A percentile compares a stretch with the other conserved stretches of the same genome.
Evolutionary conservation across 2,329 filamentous ascomycete species (phyloP).

Genomic region (Microascus cirrosus): DNA sequence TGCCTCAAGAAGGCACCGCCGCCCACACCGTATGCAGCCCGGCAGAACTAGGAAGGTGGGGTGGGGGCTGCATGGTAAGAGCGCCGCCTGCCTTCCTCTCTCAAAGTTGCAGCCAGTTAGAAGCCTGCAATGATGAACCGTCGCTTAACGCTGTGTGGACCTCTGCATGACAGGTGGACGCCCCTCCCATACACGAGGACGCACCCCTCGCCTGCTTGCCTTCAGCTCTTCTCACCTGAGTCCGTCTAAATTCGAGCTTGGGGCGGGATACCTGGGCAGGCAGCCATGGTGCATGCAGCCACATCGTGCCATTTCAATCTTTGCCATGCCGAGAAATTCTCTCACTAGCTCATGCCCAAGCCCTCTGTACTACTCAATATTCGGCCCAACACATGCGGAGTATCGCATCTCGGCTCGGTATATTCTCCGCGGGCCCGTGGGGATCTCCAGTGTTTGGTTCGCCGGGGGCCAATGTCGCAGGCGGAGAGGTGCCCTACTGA

Average conservation of each 20-base stretch:
- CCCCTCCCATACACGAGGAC: too few relatives aligned
- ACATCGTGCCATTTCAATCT: background rate
- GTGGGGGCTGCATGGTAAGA: background rate
- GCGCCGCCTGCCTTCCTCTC: background rate
- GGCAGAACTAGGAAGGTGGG: background rate
- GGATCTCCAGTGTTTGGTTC: background rate
- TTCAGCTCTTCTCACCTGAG: background rate
- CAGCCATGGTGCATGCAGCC: background rate
- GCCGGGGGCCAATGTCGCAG: background rate
- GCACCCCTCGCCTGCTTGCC: background rate
- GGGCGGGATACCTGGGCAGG: background rate
- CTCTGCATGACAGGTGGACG: background rate
- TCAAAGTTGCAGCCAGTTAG: background rate
- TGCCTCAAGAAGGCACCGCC: background rate
- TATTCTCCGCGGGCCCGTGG: background rate
- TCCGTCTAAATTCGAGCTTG: background rate
- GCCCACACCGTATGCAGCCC: background rate
- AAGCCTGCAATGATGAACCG: background rate
- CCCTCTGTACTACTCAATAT: background rate
- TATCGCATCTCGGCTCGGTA: background rate
- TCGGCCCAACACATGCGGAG: background rate
- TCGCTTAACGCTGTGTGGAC: background rate
- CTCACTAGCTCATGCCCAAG: background rate
- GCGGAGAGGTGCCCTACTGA: background rate
- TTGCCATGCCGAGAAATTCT: background rate